Evolutionary conservation across 441 rosid genomes (phyloP).

Genomic region (Adansonia rubrostipa): DNA sequence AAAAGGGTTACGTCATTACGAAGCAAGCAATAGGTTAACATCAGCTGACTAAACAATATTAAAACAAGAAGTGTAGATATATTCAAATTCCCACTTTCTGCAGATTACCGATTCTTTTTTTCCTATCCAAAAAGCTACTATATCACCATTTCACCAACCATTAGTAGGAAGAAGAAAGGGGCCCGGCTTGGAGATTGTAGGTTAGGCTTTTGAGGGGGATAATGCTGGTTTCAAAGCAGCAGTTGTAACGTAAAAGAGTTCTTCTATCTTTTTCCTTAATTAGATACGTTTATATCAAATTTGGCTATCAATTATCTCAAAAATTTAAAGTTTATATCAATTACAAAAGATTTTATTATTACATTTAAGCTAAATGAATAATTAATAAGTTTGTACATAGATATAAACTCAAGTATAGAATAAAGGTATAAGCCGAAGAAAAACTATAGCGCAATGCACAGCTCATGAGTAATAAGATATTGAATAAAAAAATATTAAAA

Average conservation of each 20-base stretch:
- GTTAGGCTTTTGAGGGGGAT: background rate
- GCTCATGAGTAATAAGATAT: too few species aligned
- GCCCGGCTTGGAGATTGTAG: background rate
- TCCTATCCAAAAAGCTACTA: background rate
- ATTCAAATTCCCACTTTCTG: conserved; percentile 16
- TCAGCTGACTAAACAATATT: conserved; percentile 9
- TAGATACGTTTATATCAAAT: background rate
- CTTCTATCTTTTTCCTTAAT: background rate
- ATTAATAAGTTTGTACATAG: too few species aligned
- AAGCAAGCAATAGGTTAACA: conserved; percentile 22
- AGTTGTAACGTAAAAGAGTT: background rate
- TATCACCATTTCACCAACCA: background rate
- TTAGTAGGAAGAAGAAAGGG: background rate
- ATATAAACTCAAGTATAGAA: too few species aligned
- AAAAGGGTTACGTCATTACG: conserved; percentile 9
- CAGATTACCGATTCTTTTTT: conserved; percentile 9
- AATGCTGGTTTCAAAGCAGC: conserved; percentile 12
- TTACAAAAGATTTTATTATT: too few species aligned
- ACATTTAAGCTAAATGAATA: too few species aligned
- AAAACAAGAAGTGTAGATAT: background rate
- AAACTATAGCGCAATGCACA: too few species aligned
- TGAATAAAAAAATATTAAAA: too few species aligned
- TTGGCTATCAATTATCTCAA: too few species aligned
- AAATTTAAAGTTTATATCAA: too few species aligned
- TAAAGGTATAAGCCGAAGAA: too few species aligned